phyloP scores from a whole-genome alignment of 2,329 filamentous ascomycete genomes.

The Pseudonectria buxi region DNA sequence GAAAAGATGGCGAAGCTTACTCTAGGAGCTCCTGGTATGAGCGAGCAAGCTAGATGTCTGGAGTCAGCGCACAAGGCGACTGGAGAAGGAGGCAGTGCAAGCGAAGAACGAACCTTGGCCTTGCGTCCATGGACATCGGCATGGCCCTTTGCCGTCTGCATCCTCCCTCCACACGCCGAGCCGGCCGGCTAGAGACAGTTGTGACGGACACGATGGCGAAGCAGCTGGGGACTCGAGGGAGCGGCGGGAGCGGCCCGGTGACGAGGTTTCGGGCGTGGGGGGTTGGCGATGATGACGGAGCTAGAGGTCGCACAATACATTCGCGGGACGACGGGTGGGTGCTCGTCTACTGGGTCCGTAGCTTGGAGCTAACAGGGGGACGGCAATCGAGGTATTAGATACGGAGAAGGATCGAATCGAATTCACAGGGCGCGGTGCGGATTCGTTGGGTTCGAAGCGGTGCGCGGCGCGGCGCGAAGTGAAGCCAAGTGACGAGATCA shows the following conservation, averaged over 20 bases:
- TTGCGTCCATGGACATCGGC: constrained; percentile 54
- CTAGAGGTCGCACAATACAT: no score
- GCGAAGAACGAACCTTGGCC: constrained; percentile 43
- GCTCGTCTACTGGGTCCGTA: no score
- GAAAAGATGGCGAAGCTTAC: constrained; percentile 45
- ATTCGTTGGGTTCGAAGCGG: no score
- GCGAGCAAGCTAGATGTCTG: constrained; percentile 66
- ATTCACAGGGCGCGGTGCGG: no score
- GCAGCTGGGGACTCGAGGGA: not conserved
- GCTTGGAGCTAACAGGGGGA: no score
- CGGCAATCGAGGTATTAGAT: no score
- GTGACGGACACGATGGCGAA: not conserved
- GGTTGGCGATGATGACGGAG: no score
- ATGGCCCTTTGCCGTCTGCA: constrained; percentile 50
- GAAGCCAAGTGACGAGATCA: not conserved
- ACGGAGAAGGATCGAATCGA: no score
- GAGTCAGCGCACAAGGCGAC: not conserved
- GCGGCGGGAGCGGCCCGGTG: not conserved
- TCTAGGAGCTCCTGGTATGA: constrained; percentile 95
- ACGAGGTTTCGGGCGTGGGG: no score
- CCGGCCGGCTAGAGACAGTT: constrained; percentile 5
- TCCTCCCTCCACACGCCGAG: constrained; percentile 30
- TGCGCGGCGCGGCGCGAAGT: not conserved
- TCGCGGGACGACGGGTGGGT: no score
- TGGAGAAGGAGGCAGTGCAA: not conserved